Percentiles rank a stretch among this genome's conserved stretches.
Evolutionary conservation across 306 rosid genomes (phyloP).

Genomic region (Luffa acutangula): DNA sequence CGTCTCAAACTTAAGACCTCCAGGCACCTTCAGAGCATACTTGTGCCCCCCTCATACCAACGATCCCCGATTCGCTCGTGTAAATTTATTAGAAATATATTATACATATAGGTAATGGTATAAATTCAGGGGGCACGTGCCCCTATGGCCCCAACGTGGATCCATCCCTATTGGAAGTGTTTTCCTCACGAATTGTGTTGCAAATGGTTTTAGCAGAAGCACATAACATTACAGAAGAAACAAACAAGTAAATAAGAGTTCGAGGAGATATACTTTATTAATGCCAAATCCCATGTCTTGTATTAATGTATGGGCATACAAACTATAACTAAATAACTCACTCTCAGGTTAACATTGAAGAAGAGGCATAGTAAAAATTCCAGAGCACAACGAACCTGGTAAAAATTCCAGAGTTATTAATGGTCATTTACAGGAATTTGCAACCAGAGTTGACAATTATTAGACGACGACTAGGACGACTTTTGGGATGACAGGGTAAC

Average conservation of each 20-base stretch:
- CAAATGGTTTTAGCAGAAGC: not conserved
- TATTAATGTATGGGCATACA: not conserved
- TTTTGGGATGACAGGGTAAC: not conserved
- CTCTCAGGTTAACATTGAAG: not conserved
- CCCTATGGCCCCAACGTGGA: no score
- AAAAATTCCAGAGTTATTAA: not conserved
- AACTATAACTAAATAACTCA: not conserved
- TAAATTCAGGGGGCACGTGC: no score
- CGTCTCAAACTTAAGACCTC: no score
- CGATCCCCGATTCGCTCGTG: no score
- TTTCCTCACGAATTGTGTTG: no score
- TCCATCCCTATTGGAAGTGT: not conserved
- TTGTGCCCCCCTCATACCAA: no score
- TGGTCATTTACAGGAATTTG: not conserved
- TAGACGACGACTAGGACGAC: not conserved
- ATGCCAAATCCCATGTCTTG: slow-evolving; percentile 1
- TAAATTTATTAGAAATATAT: no score
- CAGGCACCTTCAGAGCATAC: no score
- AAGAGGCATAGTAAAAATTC: not conserved
- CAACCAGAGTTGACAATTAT: not conserved
- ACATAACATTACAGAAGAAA: not conserved
- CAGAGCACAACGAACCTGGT: not conserved
- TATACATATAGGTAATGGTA: no score
- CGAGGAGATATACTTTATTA: not conserved
- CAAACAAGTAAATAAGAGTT: not conserved